Evolutionary conservation across 2,329 filamentous ascomycete species (phyloP).

Genomic region (Arthrobotrys sphaeroides): DNA sequence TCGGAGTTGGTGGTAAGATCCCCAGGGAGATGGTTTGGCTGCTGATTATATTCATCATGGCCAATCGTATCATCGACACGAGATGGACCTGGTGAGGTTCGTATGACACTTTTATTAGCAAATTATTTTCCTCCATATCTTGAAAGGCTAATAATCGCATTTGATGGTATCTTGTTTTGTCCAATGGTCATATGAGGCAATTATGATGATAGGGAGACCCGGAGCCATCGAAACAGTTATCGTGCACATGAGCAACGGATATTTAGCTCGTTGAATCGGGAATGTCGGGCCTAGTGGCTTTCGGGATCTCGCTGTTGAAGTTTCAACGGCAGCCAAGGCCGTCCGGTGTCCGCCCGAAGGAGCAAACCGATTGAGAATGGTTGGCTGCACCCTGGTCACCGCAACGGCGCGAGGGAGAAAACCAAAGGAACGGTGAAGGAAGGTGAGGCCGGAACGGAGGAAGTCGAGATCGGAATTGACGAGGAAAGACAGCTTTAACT

Average conservation of each 20-base stretch:
- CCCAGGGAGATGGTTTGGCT: constrained; percentile 66
- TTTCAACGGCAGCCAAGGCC: constrained; percentile 1
- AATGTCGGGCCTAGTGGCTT: constrained; percentile 16
- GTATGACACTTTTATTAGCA: constrained; percentile 31
- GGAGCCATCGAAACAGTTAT: constrained; percentile 5
- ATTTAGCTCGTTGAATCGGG: constrained; percentile 42
- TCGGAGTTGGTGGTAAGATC: constrained; percentile 70
- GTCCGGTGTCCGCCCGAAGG: constrained; percentile 31
- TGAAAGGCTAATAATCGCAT: neutral
- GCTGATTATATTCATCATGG: constrained; percentile 67
- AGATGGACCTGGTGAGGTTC: constrained; percentile 60
- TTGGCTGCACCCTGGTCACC: constrained; percentile 7
- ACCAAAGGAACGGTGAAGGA: neutral
- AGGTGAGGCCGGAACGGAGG: neutral
- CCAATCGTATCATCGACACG: constrained; percentile 62
- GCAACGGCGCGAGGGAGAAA: neutral
- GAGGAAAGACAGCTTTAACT: neutral
- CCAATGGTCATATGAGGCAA: constrained; percentile 28
- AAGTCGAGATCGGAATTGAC: neutral
- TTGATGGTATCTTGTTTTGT: neutral
- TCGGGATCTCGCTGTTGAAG: constrained; percentile 21
- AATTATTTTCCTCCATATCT: neutral
- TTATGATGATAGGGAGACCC: constrained; percentile 31
- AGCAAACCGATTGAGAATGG: constrained; percentile 11
- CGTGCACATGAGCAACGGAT: constrained; percentile 21